Evolutionary conservation across 768 basidiomycete species (phyloP), one percentile per base, ranked within the genome.

Genomic region (Aureoboletus auriporus): DNA sequence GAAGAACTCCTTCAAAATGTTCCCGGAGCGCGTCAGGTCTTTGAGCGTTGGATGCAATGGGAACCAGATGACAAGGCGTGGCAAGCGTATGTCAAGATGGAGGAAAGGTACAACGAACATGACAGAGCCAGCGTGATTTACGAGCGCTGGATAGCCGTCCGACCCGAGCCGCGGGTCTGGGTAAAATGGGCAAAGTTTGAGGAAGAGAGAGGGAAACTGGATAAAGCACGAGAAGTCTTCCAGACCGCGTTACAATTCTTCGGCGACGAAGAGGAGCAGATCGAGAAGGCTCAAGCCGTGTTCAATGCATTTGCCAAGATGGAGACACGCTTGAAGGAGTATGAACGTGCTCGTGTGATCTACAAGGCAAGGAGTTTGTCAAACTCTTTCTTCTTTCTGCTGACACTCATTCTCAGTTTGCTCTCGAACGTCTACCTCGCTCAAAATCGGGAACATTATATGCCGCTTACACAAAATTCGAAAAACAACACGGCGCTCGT

Each of bases 11-110:
- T 99, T 11, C 88, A 94, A 60, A 98, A 99, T 62, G 86, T 99
- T 29, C 83, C 94, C 1, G 96, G 96, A 34, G 93, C 94, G 2
- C 84, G 96, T 8, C 95, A 98, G 64, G 92, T 98, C 47, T 99
- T 98, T 53, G 96, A 99, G 68, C 81, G 96, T 39, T 99, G 96
- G 96, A 95, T 98, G 93, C 82, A 91, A 56, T 98, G 96, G 96
- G 96, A 98, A 65, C 96, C 96, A 1, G 94, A 98, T 60, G 96
- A 98, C 79, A 97, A 97, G 74, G 93, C 95, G 4, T 99, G 95
- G 95, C 90, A 93, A 64, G 92, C 93, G n/a, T 98, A 95, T 69
- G 90, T 98, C 77, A 98, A 99, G 73, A 76, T 98, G 66, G 96
- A 99, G 72, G 84, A 87, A 62, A 80, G 96, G 44, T 99, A 98